phyloP scores from a whole-genome alignment of 345 rosid genomes.

The Populus tremula region DNA sequence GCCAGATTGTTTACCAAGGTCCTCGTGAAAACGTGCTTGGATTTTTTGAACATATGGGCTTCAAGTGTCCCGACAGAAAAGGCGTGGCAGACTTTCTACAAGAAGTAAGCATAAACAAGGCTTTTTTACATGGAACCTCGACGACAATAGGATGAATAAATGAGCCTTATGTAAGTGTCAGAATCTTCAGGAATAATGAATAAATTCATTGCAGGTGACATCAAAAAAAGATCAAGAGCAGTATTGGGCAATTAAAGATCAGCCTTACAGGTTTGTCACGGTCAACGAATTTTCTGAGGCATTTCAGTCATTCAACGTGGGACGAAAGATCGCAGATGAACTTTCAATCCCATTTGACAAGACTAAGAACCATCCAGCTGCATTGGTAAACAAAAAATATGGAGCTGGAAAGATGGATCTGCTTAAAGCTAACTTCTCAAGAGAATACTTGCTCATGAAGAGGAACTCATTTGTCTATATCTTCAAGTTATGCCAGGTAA shows the following conservation, averaged over 20 bases:
- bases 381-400: constrained; percentile 42
- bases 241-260: constrained; percentile 51
- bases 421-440: constrained; percentile 45
- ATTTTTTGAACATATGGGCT: constrained; percentile 63
- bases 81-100: constrained; percentile 77
- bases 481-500: constrained; percentile 61
- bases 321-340: constrained; percentile 37
- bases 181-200: background rate
- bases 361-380: constrained; percentile 53
- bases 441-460: constrained; percentile 61
- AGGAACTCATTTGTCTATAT: constrained; percentile 51
- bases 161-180: background rate
- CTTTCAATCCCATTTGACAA: constrained; percentile 49
- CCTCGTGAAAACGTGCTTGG: constrained; percentile 53
- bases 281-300: constrained; percentile 53
- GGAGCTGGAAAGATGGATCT: constrained; percentile 53
- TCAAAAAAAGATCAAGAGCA: constrained; percentile 71
- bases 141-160: background rate
- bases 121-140: background rate
- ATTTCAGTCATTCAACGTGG: constrained; percentile 39
- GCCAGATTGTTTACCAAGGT: constrained; percentile 68
- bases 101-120: constrained; percentile 39
- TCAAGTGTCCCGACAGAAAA: constrained; percentile 73
- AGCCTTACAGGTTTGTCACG: constrained; percentile 49
- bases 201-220: constrained; percentile 48